phyloP scores from a whole-genome alignment of 257 asterid species.

The Fraxinus pennsylvanica region DNA sequence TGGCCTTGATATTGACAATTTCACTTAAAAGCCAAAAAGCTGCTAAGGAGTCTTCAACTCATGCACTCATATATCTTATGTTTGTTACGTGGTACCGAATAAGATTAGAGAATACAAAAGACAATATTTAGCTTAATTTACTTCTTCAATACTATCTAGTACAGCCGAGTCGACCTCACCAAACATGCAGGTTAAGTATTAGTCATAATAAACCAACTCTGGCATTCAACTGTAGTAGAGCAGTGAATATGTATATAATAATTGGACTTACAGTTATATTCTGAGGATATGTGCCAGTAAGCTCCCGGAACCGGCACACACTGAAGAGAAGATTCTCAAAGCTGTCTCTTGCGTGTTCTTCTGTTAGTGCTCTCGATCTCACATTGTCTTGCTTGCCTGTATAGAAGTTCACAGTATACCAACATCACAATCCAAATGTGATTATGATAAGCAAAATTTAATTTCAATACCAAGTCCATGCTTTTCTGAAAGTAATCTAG shows the following conservation, averaged over 20 bases:
- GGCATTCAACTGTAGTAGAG: conserved; percentile 4
- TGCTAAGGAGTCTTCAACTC: too few species aligned
- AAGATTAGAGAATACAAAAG: not conserved
- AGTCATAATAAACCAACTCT: conserved; percentile 16
- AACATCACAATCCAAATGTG: not conserved
- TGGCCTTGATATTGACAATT: too few species aligned
- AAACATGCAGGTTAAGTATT: not conserved
- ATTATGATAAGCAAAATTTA: not conserved
- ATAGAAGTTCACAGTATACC: conserved; percentile 23
- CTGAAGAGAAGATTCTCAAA: conserved; percentile 90
- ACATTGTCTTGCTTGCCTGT: conserved; percentile 67
- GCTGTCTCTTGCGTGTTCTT: conserved; percentile 85
- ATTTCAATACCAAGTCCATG: not conserved
- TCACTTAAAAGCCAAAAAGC: too few species aligned
- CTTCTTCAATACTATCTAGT: not conserved
- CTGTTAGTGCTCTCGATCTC: conserved; percentile 78
- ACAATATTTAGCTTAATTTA: not conserved
- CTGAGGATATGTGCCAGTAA: conserved; percentile 79
- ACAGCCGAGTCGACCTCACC: not conserved
- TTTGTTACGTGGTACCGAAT: not conserved
- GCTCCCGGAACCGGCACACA: conserved; percentile 92
- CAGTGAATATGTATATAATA: not conserved
- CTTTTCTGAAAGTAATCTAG: not conserved
- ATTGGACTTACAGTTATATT: conserved; percentile 78
- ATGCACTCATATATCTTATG: too few species aligned